phyloP scores from a whole-genome alignment of 2,329 filamentous ascomycete species.

The Metarhizium humberi region DNA sequence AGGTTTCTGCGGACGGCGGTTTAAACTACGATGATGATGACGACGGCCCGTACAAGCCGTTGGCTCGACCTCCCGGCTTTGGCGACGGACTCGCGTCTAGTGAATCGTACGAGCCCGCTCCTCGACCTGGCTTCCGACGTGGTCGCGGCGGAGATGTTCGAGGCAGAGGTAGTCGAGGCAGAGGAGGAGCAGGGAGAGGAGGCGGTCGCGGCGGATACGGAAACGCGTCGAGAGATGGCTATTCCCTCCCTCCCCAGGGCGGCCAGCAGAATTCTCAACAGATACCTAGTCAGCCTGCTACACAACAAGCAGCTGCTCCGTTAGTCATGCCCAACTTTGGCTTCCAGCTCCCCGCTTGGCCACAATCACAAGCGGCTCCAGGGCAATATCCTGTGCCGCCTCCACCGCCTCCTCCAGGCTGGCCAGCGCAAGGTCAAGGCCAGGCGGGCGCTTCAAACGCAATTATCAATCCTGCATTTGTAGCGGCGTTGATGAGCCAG shows the following conservation, averaged over 20 bases:
- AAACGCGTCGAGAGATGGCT: constrained; percentile 25
- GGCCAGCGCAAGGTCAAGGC: constrained; percentile 12
- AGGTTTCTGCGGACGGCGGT: constrained; percentile 30
- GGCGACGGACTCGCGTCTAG: constrained; percentile 36
- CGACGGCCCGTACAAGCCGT: constrained; percentile 61
- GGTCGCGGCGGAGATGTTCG: constrained; percentile 28
- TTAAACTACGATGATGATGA: constrained; percentile 62
- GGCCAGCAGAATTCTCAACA: constrained; percentile 19
- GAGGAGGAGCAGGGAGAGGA: constrained; percentile 30
- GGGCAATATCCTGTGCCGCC: constrained; percentile 20
- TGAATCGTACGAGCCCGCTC: constrained; percentile 26
- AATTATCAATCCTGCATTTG: constrained; percentile 50
- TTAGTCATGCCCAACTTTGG: constrained; percentile 25
- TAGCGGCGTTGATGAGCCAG: constrained; percentile 39
- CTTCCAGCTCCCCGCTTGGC: constrained; percentile 36
- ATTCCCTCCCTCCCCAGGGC: constrained; percentile 29
- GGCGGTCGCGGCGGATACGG: constrained; percentile 25
- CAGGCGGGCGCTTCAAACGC: constrained; percentile 27
- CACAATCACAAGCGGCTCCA: constrained; percentile 18
- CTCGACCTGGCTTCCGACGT: constrained; percentile 22
- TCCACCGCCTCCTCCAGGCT: constrained; percentile 31
- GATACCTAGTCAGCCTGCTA: constrained; percentile 17
- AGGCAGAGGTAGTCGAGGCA: constrained; percentile 33
- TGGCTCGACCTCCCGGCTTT: constrained; percentile 58
- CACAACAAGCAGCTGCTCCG: constrained; percentile 6